phyloP scores from a whole-genome alignment of 2,329 filamentous ascomycete species.

The Paecilomyces formosus region DNA sequence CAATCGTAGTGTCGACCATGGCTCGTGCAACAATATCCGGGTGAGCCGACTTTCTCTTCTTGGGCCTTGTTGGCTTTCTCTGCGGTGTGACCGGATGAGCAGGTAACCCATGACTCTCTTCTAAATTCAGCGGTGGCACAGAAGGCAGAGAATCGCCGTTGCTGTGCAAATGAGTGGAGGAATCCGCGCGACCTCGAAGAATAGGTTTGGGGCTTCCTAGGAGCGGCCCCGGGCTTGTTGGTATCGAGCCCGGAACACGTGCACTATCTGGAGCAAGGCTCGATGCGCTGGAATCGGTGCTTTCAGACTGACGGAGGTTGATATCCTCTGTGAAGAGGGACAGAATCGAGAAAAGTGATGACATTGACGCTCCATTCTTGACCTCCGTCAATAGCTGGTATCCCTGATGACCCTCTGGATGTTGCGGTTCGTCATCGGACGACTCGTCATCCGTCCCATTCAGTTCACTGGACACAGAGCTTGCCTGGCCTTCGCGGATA shows the following conservation, averaged over 20 bases:
- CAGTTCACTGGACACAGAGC: slow-evolving; percentile 32
- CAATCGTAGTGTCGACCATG: slow-evolving; percentile 93
- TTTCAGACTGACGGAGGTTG: slow-evolving; percentile 61
- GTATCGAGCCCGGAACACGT: slow-evolving; percentile 30
- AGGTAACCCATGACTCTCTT: slow-evolving; percentile 32
- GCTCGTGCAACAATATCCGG: slow-evolving; percentile 96
- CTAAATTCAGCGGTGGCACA: slow-evolving; percentile 71
- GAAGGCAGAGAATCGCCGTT: slow-evolving; percentile 41
- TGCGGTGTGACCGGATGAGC: slow-evolving; percentile 19
- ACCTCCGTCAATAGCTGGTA: slow-evolving; percentile 96
- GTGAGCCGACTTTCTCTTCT: slow-evolving; percentile 65
- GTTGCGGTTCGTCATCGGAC: slow-evolving; percentile 61
- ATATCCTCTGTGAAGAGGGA: slow-evolving; percentile 96
- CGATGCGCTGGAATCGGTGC: slow-evolving; percentile 36
- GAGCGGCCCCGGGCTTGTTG: slow-evolving; percentile 28
- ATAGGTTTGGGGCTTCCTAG: slow-evolving; percentile 20
- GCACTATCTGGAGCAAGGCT: slow-evolving; percentile 23
- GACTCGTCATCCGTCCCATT: slow-evolving; percentile 39
- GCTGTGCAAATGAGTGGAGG: slow-evolving; percentile 13
- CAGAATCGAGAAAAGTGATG: slow-evolving; percentile 93
- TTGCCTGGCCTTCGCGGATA: slow-evolving; percentile 40
- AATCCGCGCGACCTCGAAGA: slow-evolving; percentile 12
- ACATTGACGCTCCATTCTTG: slow-evolving; percentile 97
- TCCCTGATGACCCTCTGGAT: slow-evolving; percentile 59
- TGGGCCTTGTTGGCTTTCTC: slow-evolving; percentile 17